Percentiles rank a stretch among this genome's conserved stretches.
Evolutionary conservation across 73 alveolate species (phyloP).

Genomic region (Paramecium bursaria): DNA sequence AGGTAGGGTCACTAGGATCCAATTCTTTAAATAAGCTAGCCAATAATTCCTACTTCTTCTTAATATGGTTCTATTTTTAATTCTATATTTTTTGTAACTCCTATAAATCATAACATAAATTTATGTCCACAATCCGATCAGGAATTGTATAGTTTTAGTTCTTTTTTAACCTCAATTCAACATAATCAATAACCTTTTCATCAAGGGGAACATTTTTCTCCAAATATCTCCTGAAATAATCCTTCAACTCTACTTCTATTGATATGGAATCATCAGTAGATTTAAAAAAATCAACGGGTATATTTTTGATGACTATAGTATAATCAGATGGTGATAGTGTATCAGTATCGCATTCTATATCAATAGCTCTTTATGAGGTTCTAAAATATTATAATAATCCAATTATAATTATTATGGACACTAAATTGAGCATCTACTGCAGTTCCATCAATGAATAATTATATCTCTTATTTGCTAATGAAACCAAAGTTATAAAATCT

Average conservation of each 20-base stretch:
- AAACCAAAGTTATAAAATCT: neutral
- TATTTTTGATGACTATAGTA: neutral
- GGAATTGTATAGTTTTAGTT: neutral
- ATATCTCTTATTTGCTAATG: slow-evolving; percentile 16
- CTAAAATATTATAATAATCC: neutral
- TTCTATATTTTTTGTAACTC: neutral
- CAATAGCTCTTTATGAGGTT: neutral
- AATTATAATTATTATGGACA: neutral
- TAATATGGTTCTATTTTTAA: neutral
- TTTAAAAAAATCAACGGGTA: neutral
- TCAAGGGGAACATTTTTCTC: neutral
- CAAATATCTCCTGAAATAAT: neutral
- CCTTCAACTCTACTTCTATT: neutral
- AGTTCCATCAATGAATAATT: slow-evolving; percentile 17
- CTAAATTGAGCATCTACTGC: slow-evolving; percentile 16
- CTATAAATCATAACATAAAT: neutral
- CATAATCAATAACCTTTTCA: neutral
- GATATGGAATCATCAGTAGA: neutral
- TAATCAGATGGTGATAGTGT: slow-evolving; percentile 21
- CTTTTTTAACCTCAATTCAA: neutral
- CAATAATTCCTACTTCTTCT: neutral
- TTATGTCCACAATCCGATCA: neutral
- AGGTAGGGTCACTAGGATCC: neutral
- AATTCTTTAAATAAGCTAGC: neutral
- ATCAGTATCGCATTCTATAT: slow-evolving; percentile 4